Base-by-base conservation (phyloP, 164 flowering plant species). In the Cinnamomum micranthum region DNA sequence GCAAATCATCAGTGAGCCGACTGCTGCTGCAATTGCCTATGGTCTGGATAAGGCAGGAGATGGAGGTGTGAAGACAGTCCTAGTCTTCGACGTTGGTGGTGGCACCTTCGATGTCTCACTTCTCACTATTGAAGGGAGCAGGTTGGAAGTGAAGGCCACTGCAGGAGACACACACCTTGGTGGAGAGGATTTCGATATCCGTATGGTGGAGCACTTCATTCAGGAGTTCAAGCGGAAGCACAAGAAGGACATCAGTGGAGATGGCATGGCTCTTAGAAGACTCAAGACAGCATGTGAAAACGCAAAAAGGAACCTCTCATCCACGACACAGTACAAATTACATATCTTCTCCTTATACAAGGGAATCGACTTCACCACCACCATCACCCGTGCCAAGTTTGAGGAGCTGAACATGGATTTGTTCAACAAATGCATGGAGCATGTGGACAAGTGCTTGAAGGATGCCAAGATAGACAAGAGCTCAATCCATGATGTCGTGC, bases 401-500 rank as follows among this genome's bases (percentile, higher is more conserved):
- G 89, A 86, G 78, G 89, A 84, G 82, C 82, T 85, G 11, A 87
- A 87, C 82, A 87, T 85, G 88, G 92, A 87, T 70, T 82, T 86
- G 47, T 20, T 88, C 87, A 79, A 85, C 35, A 90, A 88, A 86
- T 35, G 47, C 10, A 7, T 35, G 47, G 47, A 35, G 47, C 47
- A 35, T 35, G 47, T 35, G 47, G 47, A 35, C 47, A 88, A 87
- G 81, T 88, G 90, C 77, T 68, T 87, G 81, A 83, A 89, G 71
- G 92, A 87, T 81, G 92, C 92, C 2, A 86, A 87, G 85, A 88
- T 87, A 87, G 90, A 88, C 77, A 88, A 88, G 80, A 88, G 85
- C 82, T 67, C 75, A 0, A 78, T 88, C 33, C 88, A 87, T 68
- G 92, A 86, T 71, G 88, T 81, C 63, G 91, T 88, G 2, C 88